Evolutionary conservation across 225 moss, liverwort and hornwort species (phyloP).

Genomic region (Straminergon stramineum): DNA sequence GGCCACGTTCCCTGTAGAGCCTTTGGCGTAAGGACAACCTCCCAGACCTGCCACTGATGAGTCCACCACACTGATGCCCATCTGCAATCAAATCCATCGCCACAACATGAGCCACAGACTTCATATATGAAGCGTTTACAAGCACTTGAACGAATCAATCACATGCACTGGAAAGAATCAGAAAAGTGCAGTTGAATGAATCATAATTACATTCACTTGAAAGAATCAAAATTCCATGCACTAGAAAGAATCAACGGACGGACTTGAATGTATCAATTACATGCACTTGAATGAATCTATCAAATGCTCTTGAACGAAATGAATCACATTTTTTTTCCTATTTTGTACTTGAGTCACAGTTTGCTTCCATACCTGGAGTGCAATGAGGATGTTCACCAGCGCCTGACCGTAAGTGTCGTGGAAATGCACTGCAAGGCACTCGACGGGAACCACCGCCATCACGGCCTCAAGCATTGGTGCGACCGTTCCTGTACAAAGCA

Average conservation of each 20-base stretch:
- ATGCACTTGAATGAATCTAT: neutral
- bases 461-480: constrained; percentile 95
- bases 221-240: neutral
- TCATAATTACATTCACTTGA: neutral
- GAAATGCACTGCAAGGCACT: constrained; percentile 86
- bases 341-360: neutral
- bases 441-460: constrained; percentile 60
- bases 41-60: constrained; percentile 93
- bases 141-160: neutral
- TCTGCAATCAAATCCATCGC: constrained; percentile 32
- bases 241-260: neutral
- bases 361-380: constrained; percentile 64
- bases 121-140: neutral
- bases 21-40: constrained; percentile 87
- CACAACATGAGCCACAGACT: neutral
- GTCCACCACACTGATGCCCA: constrained; percentile 88
- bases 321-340: neutral
- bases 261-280: neutral
- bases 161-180: neutral
- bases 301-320: neutral
- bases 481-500: constrained; percentile 53
- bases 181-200: neutral
- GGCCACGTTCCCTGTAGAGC: constrained; percentile 94
- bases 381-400: constrained; percentile 77
- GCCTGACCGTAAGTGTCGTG: constrained; percentile 97